Base-by-base conservation (phyloP, 306 rosid genomes). In the Inga leiocalycina region DNA sequence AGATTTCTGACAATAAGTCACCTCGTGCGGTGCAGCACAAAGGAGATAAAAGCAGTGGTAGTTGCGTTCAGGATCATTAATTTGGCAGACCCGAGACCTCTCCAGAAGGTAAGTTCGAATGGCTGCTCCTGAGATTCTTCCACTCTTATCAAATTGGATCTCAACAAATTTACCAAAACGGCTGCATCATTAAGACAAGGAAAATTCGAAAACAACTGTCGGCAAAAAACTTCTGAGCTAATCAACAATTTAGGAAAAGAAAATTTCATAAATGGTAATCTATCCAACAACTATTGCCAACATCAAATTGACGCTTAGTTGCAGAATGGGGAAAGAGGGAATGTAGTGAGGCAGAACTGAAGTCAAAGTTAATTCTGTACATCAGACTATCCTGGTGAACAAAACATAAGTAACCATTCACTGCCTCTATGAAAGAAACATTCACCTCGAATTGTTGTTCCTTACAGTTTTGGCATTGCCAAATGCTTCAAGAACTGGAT, bases 11-110 rank as follows among this genome's bases (percentile, higher is more conserved):
- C 69, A 81, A 73, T 78, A 83, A 79, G 76, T 81, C 82, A 94
- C 99, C 98, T 97, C 99, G 71, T 91, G 97, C n/a, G 99, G 99
- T 86, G 99, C 99, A 77, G 97, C 92, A 87, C 98, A 97, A 84
- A 97, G 97, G 80, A 91, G 95, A 84, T 97, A 94, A 89, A 97
- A 97, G 91, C 99, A 94, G 80, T 97, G 99, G 85, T 97, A 97
- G 88, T 97, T 97, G 85, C 97, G 94, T 81, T 94, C 99, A 44
- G 98, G 98, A 88, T 97, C 97, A 77, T 96, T 92, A 89, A 97
- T 6, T 93, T 97, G 99, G 89, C 98, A 94, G 80, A 97, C 99
- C 86, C 99, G 97, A 86, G 99, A 97, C 79, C 98, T 90, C 89
- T 97, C 99, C 49, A 97, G 86, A 85, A 97, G 99, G 86, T 97